Conservation (phyloP, 495 filamentous ascomycete genomes). For the Astrocystis sublimbata region DNA sequence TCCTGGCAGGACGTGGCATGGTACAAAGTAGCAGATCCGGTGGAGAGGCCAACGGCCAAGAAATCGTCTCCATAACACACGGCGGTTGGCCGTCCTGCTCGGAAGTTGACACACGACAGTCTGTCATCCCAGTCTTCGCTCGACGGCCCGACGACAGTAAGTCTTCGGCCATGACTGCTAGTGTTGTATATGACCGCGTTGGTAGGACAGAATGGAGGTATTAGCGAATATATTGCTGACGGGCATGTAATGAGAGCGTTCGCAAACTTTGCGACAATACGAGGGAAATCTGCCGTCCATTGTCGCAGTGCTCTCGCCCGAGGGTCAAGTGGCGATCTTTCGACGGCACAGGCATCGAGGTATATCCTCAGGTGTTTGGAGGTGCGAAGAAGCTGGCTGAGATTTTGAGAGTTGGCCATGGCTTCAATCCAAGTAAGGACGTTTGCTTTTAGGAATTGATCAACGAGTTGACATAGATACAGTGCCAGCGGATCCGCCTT, state of each 20-base stretch:
- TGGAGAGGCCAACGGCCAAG: constrained; percentile 24
- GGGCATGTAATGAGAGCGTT: constrained; percentile 28
- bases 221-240: constrained; percentile 33
- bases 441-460: background rate
- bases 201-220: constrained; percentile 34
- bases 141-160: constrained; percentile 16
- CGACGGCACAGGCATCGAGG: background rate
- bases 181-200: constrained; percentile 18
- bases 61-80: constrained; percentile 8
- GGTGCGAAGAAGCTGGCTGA: background rate
- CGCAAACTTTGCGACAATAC: constrained; percentile 35
- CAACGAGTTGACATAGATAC: background rate
- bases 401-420: background rate
- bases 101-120: background rate
- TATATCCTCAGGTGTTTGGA: background rate
- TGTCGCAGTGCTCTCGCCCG: constrained; percentile 10
- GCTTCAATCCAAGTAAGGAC: background rate
- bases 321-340: background rate
- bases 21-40: constrained; percentile 15
- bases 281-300: constrained; percentile 36
- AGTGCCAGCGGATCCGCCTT: background rate
- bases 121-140: constrained; percentile 29
- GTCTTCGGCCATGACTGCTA: constrained; percentile 9
- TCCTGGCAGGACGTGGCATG: background rate
- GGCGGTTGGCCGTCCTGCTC: background rate